These are phyloP conservation scores for Microbotryum violaceum DNA, from an alignment of 1,284 basidiomycete species.

Conservation along the genomic window DNA sequence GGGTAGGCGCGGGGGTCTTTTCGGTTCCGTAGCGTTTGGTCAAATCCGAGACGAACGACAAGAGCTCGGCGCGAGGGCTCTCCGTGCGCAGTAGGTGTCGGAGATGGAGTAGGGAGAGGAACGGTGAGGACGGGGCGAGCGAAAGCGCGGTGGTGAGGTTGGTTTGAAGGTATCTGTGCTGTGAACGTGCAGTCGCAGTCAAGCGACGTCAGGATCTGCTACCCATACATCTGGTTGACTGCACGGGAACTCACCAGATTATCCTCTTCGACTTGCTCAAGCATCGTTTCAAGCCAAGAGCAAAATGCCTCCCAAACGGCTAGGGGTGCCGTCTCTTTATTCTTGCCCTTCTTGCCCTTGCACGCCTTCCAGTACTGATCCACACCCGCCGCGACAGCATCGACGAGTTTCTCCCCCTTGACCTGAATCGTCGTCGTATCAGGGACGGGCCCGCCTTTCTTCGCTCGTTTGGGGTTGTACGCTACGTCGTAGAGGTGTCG, in stretches of 20 bases:
- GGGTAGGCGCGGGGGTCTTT: not conserved
- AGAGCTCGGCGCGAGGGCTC: not conserved
- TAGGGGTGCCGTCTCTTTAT: conserved; percentile 4
- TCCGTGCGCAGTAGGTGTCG: conserved; percentile 17
- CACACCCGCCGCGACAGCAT: conserved; percentile 26
- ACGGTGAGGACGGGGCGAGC: conserved; percentile 18
- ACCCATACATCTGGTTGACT: no score
- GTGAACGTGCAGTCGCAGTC: not conserved
- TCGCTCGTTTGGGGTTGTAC: conserved; percentile 13
- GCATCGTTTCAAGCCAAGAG: conserved; percentile 23
- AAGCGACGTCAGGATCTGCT: not conserved
- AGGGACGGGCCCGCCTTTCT: conserved; percentile 3
- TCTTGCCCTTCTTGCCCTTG: conserved; percentile 17
- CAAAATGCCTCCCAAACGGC: conserved; percentile 26
- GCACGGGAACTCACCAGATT: conserved; percentile 11
- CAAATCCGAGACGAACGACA: conserved; percentile 8
- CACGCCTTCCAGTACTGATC: conserved; percentile 27
- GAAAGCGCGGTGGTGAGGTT: conserved; percentile 18
- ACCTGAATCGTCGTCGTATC: conserved; percentile 13
- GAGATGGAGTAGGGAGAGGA: conserved; percentile 22
- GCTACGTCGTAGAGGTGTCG: conserved; percentile 28
- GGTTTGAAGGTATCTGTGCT: conserved; percentile 22
- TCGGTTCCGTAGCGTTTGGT: conserved; percentile 8
- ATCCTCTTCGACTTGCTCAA: conserved; percentile 14
- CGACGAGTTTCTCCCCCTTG: conserved; percentile 28